Evolutionary conservation across 306 rosid species (phyloP), one percentile per base, ranked within the genome.

Genomic region (Potentilla sterilis): DNA sequence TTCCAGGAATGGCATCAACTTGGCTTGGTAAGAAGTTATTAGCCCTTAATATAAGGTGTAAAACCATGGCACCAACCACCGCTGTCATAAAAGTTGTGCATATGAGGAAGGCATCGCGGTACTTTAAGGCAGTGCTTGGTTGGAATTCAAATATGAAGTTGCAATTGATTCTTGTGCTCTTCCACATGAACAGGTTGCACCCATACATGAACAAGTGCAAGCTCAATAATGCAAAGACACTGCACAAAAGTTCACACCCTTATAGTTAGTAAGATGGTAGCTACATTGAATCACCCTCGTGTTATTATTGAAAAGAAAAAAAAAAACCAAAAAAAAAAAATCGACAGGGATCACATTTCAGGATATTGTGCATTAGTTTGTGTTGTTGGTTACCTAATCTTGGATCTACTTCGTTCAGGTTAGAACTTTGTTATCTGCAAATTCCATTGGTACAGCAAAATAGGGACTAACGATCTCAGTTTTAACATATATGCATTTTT

Each of bases 101-200:
- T 43, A 96, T 82, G 37, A 96, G 89, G 75, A 96, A 96, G 61
- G 99, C 90, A 57, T 96, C 98, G 5, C 90, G 86, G 54, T 96
- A 88, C 75, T 88, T 96, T 6, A 96, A 90, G 6, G 97, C 83
- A 0, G 90, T 88, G n/a, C 57, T 88, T 34, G 97, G 91, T 10
- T 83, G 85, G 87, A 90, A 92, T 74, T 90, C 98, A 78, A 96
- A 96, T 76, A 96, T 96, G 88, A 90, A 96, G 74, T 88, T 96
- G 84, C 87, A 86, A 64, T 92, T 96, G 77, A 96, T 92, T 75
- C 99, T 84, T 58, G 91, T 85, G 10, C 38, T 80, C 83, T 87
- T 92, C 99, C 99, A 96, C 91, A 88, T 81, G 82, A 88, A 90
- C 41, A 96, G 80, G 69, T 96, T 90, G 85, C 99, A 96, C n/a